Evolutionary conservation across 257 asterid species (phyloP).

Genomic region (Capsicum rhomboideum): DNA sequence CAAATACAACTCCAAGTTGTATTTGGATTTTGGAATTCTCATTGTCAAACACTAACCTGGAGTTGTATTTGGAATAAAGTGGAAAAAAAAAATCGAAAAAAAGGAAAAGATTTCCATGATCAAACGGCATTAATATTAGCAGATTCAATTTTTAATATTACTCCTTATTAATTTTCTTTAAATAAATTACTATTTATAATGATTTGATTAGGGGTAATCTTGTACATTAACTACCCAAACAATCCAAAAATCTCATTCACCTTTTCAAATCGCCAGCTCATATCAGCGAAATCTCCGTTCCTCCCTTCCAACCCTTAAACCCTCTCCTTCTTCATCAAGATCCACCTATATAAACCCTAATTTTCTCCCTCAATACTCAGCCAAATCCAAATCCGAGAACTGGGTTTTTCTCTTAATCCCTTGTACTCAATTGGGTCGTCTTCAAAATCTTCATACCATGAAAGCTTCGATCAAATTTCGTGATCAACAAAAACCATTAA

Average conservation of each 20-base stretch:
- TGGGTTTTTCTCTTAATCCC: background rate
- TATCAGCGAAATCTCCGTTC: background rate
- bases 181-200: background rate
- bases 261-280: background rate
- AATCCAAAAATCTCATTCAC: background rate
- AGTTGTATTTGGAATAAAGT: too few species aligned
- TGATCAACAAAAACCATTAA: slow-evolving; percentile 71
- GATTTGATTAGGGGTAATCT: background rate
- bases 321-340: background rate
- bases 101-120: too few species aligned
- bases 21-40: too few species aligned
- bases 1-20: too few species aligned
- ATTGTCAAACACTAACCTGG: too few species aligned
- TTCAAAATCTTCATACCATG: slow-evolving; percentile 21
- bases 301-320: background rate
- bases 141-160: background rate
- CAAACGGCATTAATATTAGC: too few species aligned
- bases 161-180: background rate
- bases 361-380: background rate
- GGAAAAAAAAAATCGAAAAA: too few species aligned
- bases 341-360: background rate
- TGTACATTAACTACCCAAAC: background rate
- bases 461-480: slow-evolving; percentile 95
- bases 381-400: background rate
- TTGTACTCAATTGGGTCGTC: background rate